Evolutionary conservation across 805 yeast genomes (phyloP).

Genomic region (Starmerella cellae): DNA sequence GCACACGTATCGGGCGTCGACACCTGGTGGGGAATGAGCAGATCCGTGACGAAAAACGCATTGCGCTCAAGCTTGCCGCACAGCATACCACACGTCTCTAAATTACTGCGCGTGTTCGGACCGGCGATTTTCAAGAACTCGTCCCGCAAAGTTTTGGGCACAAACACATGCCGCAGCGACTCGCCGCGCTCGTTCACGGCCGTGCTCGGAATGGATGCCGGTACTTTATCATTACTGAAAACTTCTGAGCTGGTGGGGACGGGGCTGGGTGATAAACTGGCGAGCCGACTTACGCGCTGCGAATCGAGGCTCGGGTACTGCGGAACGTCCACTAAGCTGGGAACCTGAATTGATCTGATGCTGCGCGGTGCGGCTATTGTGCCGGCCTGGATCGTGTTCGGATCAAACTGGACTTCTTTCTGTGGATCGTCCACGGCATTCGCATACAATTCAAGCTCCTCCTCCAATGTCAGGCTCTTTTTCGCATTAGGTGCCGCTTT

Average conservation of each 20-base stretch:
- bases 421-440: not conserved
- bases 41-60: conserved; percentile 50
- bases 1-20: conserved; percentile 51
- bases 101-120: conserved; percentile 36
- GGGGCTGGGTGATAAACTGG: not conserved
- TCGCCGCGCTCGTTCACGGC: conserved; percentile 7
- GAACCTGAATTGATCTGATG: too few species aligned
- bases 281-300: not conserved
- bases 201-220: not conserved
- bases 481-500: not conserved
- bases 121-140: conserved; percentile 37
- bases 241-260: not conserved
- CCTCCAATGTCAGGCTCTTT: not conserved
- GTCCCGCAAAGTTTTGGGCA: conserved; percentile 35
- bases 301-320: not conserved
- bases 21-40: conserved; percentile 50
- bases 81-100: conserved; percentile 56
- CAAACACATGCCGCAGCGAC: conserved; percentile 35
- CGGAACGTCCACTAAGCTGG: not conserved
- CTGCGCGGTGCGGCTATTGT: not conserved
- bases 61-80: conserved; percentile 49
- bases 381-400: not conserved
- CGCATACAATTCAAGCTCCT: conserved; percentile 3
- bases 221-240: not conserved
- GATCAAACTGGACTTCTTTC: not conserved